Percentiles rank a stretch among this genome's conserved stretches.
These are phyloP conservation scores for Backusella macrospora DNA, from an alignment of 192 early-diverging fungal species.

Conservation along the genomic window DNA sequence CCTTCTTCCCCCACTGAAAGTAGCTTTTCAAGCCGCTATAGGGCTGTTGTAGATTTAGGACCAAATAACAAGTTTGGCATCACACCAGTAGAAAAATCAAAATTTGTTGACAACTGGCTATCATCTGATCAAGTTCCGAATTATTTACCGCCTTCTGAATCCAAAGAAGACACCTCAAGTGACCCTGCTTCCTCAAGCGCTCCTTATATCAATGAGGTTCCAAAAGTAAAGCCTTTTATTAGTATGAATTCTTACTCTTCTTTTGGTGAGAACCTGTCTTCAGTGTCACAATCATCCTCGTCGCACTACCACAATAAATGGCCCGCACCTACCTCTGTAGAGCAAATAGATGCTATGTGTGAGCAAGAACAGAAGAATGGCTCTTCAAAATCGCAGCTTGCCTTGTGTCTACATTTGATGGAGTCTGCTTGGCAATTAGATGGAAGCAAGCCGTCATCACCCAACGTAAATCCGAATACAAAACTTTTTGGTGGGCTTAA, in stretches of 20 bases:
- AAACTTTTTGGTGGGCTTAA: neutral
- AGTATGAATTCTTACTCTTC: neutral
- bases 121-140: neutral
- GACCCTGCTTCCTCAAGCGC: neutral
- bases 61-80: constrained; percentile 4
- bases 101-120: neutral
- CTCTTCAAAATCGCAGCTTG: neutral
- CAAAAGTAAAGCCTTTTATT: neutral
- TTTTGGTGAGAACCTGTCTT: neutral
- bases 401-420: constrained; percentile 11
- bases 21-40: neutral
- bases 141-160: neutral
- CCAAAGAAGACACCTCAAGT: neutral
- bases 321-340: neutral
- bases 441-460: neutral
- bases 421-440: constrained; percentile 10
- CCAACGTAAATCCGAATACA: neutral
- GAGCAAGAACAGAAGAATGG: constrained; percentile 1
- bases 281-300: neutral
- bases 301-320: neutral
- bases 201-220: neutral
- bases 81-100: neutral
- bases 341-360: constrained; percentile 8
- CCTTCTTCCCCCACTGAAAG: neutral
- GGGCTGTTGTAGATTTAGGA: neutral